Percentiles rank a stretch among this genome's conserved stretches.
phyloP scores from a whole-genome alignment of 306 rosid species.

The Corylus avellana region DNA sequence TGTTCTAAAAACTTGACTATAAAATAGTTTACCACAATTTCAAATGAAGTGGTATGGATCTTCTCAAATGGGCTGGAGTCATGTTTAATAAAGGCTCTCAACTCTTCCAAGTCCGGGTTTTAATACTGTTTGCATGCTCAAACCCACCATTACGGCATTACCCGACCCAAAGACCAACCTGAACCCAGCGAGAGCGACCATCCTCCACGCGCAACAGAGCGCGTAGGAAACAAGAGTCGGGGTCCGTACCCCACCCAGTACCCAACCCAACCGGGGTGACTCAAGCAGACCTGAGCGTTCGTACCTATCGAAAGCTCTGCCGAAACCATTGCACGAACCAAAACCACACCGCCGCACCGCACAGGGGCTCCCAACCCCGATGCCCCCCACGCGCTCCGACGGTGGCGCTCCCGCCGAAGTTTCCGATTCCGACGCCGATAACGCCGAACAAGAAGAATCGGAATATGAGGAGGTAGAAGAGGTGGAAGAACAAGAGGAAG shows the following conservation, averaged over 20 bases:
- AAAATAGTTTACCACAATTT: too few relatives aligned
- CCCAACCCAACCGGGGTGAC: neutral
- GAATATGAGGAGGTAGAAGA: slow-evolving; percentile 17
- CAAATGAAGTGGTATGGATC: too few relatives aligned
- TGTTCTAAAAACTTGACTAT: too few relatives aligned
- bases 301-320: neutral
- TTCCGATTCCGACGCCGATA: slow-evolving; percentile 13
- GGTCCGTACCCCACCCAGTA: neutral
- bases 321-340: neutral
- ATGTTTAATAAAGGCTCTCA: too few relatives aligned
- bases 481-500: slow-evolving; percentile 9
- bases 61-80: too few relatives aligned
- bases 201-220: neutral
- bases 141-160: neutral
- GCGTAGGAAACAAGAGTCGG: neutral
- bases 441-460: slow-evolving; percentile 21
- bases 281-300: neutral
- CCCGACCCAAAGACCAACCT: neutral
- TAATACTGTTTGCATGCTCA: neutral
- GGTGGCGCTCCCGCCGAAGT: slow-evolving; percentile 27
- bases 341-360: neutral
- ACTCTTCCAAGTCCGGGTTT: neutral
- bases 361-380: slow-evolving; percentile 2
- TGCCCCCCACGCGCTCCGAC: slow-evolving; percentile 32
- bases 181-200: neutral